Percentiles rank a stretch among this genome's conserved stretches.
phyloP scores from a whole-genome alignment of 257 asterid genomes.

The Przewalskia tangutica region DNA sequence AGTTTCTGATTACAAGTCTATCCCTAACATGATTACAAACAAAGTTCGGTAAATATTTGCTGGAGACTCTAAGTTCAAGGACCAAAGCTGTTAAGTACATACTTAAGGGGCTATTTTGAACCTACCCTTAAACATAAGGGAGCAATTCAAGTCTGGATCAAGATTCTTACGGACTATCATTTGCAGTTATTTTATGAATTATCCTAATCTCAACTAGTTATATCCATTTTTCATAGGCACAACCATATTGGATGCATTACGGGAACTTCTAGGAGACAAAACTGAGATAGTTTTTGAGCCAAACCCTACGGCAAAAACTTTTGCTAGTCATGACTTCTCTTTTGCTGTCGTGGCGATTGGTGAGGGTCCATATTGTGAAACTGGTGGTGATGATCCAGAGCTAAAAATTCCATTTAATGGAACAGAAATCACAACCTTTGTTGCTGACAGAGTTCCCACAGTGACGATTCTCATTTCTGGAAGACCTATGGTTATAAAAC shows the following conservation, averaged over 20 bases:
- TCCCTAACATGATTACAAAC: not conserved
- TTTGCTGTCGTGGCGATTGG: slow-evolving; percentile 74
- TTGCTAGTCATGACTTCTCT: slow-evolving; percentile 32
- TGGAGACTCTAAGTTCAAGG: too few species aligned
- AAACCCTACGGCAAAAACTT: slow-evolving; percentile 41
- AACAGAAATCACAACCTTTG: slow-evolving; percentile 27
- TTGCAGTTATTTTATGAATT: not conserved
- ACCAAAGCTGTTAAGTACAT: too few species aligned
- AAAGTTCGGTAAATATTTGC: too few species aligned
- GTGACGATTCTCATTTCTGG: slow-evolving; percentile 58
- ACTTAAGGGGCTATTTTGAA: too few species aligned
- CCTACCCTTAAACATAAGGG: too few species aligned
- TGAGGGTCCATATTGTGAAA: slow-evolving; percentile 68
- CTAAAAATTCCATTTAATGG: slow-evolving; percentile 56
- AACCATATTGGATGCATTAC: slow-evolving; percentile 69
- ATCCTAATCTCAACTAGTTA: not conserved
- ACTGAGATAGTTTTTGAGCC: slow-evolving; percentile 53
- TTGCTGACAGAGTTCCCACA: slow-evolving; percentile 54
- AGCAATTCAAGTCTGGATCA: not conserved
- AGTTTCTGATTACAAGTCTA: not conserved
- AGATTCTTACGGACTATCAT: not conserved
- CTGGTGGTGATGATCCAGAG: slow-evolving; percentile 56
- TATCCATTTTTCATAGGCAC: slow-evolving; percentile 33
- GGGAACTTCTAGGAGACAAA: slow-evolving; percentile 37
- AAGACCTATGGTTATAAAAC: slow-evolving; percentile 61